Evolutionary conservation across 768 basidiomycete species (phyloP).

Genomic region (Rhizopogon sp.): DNA sequence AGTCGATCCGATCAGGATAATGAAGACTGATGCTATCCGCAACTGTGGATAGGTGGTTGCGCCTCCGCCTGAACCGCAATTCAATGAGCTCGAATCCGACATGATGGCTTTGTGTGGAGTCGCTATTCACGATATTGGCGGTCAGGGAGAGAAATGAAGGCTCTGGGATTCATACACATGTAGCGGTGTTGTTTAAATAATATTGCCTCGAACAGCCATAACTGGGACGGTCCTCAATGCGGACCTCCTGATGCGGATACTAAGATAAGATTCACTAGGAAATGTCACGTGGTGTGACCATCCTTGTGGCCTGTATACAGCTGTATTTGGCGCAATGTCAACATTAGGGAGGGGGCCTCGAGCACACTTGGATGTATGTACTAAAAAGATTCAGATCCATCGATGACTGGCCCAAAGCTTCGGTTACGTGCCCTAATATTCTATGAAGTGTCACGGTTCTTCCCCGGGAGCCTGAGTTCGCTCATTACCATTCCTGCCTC

Average conservation of each 20-base stretch:
- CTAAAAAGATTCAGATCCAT: not conserved
- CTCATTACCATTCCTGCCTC: not conserved
- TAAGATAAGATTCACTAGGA: too few species aligned
- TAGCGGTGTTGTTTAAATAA: not conserved
- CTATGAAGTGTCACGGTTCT: not conserved
- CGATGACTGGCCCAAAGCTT: not conserved
- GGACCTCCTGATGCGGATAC: not conserved
- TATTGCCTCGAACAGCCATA: not conserved
- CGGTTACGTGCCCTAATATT: not conserved
- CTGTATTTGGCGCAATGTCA: too few species aligned
- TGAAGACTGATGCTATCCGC: conserved; percentile 69
- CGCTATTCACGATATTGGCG: not conserved
- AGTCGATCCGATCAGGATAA: conserved; percentile 59
- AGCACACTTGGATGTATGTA: too few species aligned
- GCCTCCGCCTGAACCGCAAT: conserved; percentile 52
- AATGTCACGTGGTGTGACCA: too few species aligned
- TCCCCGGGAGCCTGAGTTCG: not conserved
- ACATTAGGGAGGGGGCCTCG: too few species aligned
- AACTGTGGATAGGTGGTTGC: conserved; percentile 43
- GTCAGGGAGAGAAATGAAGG: not conserved
- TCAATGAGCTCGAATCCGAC: conserved; percentile 11
- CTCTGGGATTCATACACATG: not conserved
- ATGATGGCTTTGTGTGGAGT: conserved; percentile 8
- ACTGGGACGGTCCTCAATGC: conserved; percentile 1
- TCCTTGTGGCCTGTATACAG: too few species aligned